Evolutionary conservation across 2,329 filamentous ascomycete genomes (phyloP).

Genomic region (Penicillium sp.): DNA sequence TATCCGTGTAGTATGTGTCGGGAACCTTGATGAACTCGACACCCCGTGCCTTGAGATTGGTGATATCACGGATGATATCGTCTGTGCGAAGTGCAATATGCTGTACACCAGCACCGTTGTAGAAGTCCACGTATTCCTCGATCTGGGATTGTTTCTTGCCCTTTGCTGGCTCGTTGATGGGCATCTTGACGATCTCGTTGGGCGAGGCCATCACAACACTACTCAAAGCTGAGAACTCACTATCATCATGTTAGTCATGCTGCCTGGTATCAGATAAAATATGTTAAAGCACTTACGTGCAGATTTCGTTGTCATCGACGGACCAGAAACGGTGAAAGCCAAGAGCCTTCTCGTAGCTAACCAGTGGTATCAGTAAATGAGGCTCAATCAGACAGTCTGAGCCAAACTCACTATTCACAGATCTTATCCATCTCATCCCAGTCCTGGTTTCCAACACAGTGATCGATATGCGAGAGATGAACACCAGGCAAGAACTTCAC

Average conservation of each 20-base stretch:
- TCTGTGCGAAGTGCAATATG: conserved; percentile 83
- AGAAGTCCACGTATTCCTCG: conserved; percentile 89
- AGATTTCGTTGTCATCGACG: conserved; percentile 89
- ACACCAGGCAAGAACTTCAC: conserved; percentile 58
- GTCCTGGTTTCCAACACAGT: conserved; percentile 96
- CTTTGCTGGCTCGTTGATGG: conserved; percentile 90
- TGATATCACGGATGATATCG: conserved; percentile 75
- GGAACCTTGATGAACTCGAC: conserved; percentile 93
- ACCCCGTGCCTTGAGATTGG: conserved; percentile 76
- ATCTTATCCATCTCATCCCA: conserved; percentile 79
- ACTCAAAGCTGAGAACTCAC: conserved; percentile 81
- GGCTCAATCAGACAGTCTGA: too few relatives aligned
- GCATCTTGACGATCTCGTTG: conserved; percentile 91
- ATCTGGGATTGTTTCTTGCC: conserved; percentile 93
- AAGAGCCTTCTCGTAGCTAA: conserved; percentile 79
- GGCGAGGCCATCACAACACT: conserved; percentile 86
- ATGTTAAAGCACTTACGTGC: conserved; percentile 49
- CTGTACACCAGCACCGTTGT: conserved; percentile 84
- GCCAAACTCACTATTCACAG: conserved; percentile 54
- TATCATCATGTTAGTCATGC: conserved; percentile 10
- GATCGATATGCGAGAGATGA: conserved; percentile 74
- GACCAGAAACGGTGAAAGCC: conserved; percentile 97
- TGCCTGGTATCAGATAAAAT: not conserved
- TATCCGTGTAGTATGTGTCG: conserved; percentile 75
- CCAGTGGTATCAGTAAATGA: conserved; percentile 6